Percentiles rank a stretch among this genome's conserved stretches.
These are phyloP conservation scores for Magnaporthiopsis rhizophila DNA, from an alignment of 2,329 filamentous ascomycete genomes.

Conservation along the genomic window DNA sequence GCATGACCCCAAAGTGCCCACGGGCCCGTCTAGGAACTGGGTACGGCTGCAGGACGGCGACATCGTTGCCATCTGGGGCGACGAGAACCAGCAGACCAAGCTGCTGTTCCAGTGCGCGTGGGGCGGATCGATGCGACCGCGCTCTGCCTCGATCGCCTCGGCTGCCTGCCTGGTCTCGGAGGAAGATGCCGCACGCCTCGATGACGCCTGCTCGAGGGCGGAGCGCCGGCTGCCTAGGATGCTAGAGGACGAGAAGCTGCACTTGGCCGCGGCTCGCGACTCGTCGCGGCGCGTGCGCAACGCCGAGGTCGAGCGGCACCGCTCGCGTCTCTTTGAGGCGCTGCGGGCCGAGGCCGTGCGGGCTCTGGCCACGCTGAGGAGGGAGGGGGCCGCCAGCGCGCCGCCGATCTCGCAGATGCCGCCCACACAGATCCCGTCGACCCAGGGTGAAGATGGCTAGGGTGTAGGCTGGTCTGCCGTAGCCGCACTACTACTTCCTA, in stretches of 20 bases:
- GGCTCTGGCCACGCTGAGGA: conserved; percentile 13
- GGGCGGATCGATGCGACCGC: conserved; percentile 38
- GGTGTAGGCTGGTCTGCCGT: not conserved
- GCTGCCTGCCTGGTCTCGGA: conserved; percentile 28
- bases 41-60: conserved; percentile 71
- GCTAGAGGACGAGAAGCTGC: conserved; percentile 30
- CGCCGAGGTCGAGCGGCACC: conserved; percentile 38
- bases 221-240: conserved; percentile 35
- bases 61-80: conserved; percentile 60
- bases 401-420: not conserved
- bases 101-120: conserved; percentile 47
- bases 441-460: not conserved
- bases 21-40: conserved; percentile 50
- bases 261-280: conserved; percentile 37
- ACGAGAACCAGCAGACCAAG: conserved; percentile 23
- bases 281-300: conserved; percentile 30
- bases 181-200: conserved; percentile 35
- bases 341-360: conserved; percentile 37
- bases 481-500: too few species aligned
- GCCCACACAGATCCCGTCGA: not conserved
- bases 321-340: conserved; percentile 41
- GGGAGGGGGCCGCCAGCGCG: not conserved
- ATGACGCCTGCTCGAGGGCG: conserved; percentile 37
- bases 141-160: conserved; percentile 7
- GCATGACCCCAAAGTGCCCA: conserved; percentile 43